Conservation (phyloP, 2,329 filamentous ascomycete genomes). For the Pseudogymnoascus sp. region DNA sequence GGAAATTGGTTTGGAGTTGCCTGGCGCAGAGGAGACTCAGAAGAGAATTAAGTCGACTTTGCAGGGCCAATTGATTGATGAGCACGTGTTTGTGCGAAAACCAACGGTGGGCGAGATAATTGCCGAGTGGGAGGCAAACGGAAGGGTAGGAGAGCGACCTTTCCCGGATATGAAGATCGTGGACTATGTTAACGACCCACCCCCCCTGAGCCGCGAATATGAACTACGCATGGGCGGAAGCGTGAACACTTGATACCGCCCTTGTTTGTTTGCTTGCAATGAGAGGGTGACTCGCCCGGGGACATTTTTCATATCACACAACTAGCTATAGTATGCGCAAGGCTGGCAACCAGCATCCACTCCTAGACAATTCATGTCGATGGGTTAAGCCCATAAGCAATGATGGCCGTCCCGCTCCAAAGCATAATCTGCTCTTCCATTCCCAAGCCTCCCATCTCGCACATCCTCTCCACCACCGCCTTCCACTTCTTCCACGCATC, state of each 20-base stretch:
- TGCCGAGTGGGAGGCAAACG: not conserved
- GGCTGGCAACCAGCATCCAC: not conserved
- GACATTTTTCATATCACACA: not conserved
- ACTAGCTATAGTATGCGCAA: not conserved
- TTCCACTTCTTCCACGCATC: slow-evolving; percentile 69
- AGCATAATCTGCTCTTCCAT: slow-evolving; percentile 56
- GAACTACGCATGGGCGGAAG: not conserved
- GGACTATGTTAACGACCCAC: too few species aligned
- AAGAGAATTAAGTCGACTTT: not conserved
- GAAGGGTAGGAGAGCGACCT: not conserved
- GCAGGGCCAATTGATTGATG: too few species aligned
- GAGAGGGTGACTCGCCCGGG: not conserved
- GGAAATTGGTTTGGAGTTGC: not conserved
- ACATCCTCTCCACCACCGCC: slow-evolving; percentile 57
- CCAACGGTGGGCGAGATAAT: not conserved
- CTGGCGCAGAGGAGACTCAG: not conserved
- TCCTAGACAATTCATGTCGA: not conserved
- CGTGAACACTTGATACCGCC: not conserved
- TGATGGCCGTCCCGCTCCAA: slow-evolving; percentile 63
- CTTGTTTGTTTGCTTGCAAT: not conserved
- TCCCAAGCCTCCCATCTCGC: slow-evolving; percentile 52
- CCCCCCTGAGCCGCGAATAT: too few species aligned
- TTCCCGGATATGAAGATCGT: too few species aligned
- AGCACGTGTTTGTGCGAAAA: too few species aligned
- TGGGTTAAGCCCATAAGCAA: slow-evolving; percentile 53